Conservation (phyloP, 352 stramenopile genomes). For the Achlya hypogyna region DNA sequence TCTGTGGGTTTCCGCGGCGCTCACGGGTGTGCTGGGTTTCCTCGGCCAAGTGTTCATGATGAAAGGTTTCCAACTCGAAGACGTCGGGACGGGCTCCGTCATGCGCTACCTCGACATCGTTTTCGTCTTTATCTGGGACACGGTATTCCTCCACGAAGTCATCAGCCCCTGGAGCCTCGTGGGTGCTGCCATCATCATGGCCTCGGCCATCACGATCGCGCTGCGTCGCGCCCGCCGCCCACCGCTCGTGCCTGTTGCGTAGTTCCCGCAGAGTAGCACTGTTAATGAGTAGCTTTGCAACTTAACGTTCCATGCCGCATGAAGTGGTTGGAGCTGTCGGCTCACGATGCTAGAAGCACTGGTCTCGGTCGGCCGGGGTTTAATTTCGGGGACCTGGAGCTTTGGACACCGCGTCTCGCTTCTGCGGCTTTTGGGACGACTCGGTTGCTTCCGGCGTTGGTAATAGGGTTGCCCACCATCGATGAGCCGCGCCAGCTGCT, state of each 20-base stretch:
- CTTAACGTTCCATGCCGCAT: background rate
- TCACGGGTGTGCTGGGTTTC: conserved; percentile 30
- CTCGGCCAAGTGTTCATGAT: conserved; percentile 32
- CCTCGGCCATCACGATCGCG: conserved; percentile 26
- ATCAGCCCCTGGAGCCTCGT: conserved; percentile 26
- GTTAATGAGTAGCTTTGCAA: background rate
- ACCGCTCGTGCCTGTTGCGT: background rate
- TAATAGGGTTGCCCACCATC: too few species aligned
- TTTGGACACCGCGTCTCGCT: too few species aligned
- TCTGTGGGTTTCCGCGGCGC: background rate
- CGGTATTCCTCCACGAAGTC: conserved; percentile 24
- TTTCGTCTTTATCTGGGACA: conserved; percentile 34
- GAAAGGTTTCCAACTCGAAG: conserved; percentile 32
- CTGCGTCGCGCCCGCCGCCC: conserved; percentile 18
- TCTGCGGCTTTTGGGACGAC: too few species aligned
- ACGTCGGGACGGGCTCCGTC: conserved; percentile 31
- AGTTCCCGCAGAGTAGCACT: too few species aligned
- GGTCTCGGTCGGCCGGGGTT: too few species aligned
- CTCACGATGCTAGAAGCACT: too few species aligned
- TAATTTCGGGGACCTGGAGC: too few species aligned
- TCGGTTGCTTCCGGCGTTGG: too few species aligned
- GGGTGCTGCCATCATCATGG: conserved; percentile 30
- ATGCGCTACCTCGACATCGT: conserved; percentile 38
- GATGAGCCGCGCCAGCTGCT: too few species aligned
- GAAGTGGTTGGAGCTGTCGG: too few species aligned